Percentiles rank a stretch among this genome's conserved stretches.
phyloP scores from a whole-genome alignment of 1,284 basidiomycete species.

The Moniliella sp. region DNA sequence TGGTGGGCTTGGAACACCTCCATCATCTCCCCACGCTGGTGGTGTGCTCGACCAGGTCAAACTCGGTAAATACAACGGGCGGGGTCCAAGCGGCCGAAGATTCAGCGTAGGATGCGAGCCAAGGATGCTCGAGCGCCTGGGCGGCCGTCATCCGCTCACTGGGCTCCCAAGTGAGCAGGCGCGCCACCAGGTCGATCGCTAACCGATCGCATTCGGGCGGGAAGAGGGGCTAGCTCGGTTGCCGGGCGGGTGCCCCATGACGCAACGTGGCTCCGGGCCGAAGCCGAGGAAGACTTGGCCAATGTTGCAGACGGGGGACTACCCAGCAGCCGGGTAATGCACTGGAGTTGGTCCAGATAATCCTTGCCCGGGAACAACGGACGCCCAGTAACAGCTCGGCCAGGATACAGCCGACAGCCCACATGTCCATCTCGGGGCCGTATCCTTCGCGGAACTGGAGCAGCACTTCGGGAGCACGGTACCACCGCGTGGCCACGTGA shows the following conservation, averaged over 20 bases:
- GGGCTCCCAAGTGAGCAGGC: constrained; percentile 28
- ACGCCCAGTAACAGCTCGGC: constrained; percentile 23
- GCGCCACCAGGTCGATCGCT: constrained; percentile 23
- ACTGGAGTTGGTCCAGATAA: constrained; percentile 29
- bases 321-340: constrained; percentile 28
- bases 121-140: constrained; percentile 27
- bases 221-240: constrained; percentile 12
- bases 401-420: constrained; percentile 31
- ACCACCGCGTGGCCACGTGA: constrained; percentile 32
- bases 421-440: constrained; percentile 30
- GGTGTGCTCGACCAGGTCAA: constrained; percentile 26
- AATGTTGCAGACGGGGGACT: constrained; percentile 14
- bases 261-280: constrained; percentile 20
- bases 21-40: too few species aligned
- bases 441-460: constrained; percentile 28
- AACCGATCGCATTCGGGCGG: constrained; percentile 13
- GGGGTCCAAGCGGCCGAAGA: constrained; percentile 16
- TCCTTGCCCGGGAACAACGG: constrained; percentile 31
- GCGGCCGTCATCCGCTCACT: constrained; percentile 22
- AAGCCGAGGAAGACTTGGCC: constrained; percentile 21
- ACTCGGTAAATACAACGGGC: constrained; percentile 17
- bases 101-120: constrained; percentile 25
- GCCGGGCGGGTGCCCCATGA: constrained; percentile 14
- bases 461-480: constrained; percentile 32
- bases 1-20: too few species aligned